These are phyloP conservation scores for Hirsutella minnesotensis DNA, from an alignment of 2,329 filamentous ascomycete genomes.

Conservation along the genomic window DNA sequence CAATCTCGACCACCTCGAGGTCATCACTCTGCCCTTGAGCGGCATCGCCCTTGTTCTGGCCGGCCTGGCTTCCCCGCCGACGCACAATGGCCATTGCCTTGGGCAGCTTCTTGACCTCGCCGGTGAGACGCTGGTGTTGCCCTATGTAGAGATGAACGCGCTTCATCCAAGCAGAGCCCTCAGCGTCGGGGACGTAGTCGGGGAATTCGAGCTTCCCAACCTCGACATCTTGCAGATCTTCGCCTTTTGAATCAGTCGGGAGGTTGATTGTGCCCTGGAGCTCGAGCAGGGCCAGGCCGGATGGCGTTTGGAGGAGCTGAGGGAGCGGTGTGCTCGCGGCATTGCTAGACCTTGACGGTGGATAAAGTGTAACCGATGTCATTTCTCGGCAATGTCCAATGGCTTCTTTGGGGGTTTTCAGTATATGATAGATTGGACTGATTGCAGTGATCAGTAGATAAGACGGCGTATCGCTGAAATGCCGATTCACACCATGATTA, in stretches of 20 bases:
- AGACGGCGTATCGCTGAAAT: too few species aligned
- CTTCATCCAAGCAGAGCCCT: conserved; percentile 72
- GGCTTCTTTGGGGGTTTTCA: too few species aligned
- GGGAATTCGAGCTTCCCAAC: conserved; percentile 73
- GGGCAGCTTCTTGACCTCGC: conserved; percentile 78
- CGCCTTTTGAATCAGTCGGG: conserved; percentile 29
- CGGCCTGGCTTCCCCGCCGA: conserved; percentile 30
- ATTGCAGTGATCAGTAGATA: too few species aligned
- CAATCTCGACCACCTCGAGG: conserved; percentile 76
- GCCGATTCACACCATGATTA: too few species aligned
- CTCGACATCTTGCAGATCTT: conserved; percentile 16
- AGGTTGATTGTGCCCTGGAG: conserved; percentile 86
- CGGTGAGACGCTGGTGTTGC: conserved; percentile 75
- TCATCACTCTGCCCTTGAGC: conserved; percentile 28
- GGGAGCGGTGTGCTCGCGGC: conserved; percentile 51
- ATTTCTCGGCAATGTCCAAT: too few species aligned
- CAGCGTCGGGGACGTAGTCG: conserved; percentile 42
- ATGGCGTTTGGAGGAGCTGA: conserved; percentile 73
- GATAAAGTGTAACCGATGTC: conserved; percentile 29
- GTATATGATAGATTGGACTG: too few species aligned
- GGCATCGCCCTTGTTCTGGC: conserved; percentile 32
- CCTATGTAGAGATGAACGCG: conserved; percentile 80
- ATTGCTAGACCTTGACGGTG: conserved; percentile 16
- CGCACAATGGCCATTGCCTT: conserved; percentile 71
- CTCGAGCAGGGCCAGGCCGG: conserved; percentile 80